Evolutionary conservation across 1,139 yeast genomes (phyloP), one percentile per base, ranked within the genome.

Genomic region (Taiozyma sp.): DNA sequence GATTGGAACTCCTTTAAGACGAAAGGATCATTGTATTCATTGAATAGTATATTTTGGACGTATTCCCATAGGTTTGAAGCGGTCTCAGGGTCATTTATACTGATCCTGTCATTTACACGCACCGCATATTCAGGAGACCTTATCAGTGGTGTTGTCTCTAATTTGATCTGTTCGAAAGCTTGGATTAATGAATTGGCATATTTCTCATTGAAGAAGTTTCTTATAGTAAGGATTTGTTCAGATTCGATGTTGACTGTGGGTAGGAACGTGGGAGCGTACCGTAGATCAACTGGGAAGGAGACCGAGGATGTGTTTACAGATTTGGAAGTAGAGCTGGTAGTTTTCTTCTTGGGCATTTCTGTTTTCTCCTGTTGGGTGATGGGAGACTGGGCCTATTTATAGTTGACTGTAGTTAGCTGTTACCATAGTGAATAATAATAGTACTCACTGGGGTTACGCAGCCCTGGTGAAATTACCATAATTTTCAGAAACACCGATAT

Each of bases 71-170:
- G 62, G 5, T 62, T 60, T 4, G 63, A 58, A 1, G 85, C 72
- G 0, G 81, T 69, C 0, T 55, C 56, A 1, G 55, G 46, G 59
- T 81, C 83, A 5, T 67, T 68, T 8, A 78, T 56, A 3, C 75
- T 64, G 7, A 73, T 68, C 28, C 89, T 65, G 58, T 82, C 88
- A 58, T 83, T 83, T 42, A 75, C 76, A 39, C 89, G 67, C 0
- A 81, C 80, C 2, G 88, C 88, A 58, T 81, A 83, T 22, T 74
- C 78, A 56, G 71, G 78, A 43, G 78, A 73, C 53, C 79, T 79
- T 24, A 72, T 65, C 45, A 75, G 56, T 0, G 81, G 81, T 0
- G 84, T 80, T 0, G 82, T 77, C 53, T 75, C 81, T 42, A 81
- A 58, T 4, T 64, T 59, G 1, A 64, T 47, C 2, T 54, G 42